These are phyloP conservation scores for Talaromyces trachyspermus DNA, from an alignment of 495 filamentous ascomycete species.

Conservation along the genomic window DNA sequence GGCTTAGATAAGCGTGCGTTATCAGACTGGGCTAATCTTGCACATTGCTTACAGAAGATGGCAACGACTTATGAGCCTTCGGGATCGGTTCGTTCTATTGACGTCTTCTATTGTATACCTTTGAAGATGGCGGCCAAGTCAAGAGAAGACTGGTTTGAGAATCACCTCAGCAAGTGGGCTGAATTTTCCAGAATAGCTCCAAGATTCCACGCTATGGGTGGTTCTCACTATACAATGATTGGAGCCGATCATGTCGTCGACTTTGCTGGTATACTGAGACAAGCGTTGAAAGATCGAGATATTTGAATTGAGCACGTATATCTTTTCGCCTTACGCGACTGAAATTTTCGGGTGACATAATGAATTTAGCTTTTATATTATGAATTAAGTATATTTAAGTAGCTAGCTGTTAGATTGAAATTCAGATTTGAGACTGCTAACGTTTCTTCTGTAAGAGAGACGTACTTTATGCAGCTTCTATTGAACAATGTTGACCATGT, in stretches of 20 bases:
- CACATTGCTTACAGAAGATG: slow-evolving; percentile 36
- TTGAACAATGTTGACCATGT: no score
- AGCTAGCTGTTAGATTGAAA: no score
- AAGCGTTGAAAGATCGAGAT: slow-evolving; percentile 18
- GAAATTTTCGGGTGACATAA: no score
- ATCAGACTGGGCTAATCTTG: slow-evolving; percentile 33
- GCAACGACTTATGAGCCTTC: slow-evolving; percentile 44
- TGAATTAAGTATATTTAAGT: no score
- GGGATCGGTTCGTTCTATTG: slow-evolving; percentile 33
- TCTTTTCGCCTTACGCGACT: no score
- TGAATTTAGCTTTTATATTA: no score
- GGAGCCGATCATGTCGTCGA: slow-evolving; percentile 21
- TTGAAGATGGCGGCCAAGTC: slow-evolving; percentile 29
- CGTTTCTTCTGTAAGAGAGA: no score
- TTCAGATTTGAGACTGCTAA: no score
- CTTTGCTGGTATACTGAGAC: slow-evolving; percentile 22
- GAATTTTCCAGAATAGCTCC: slow-evolving; percentile 25
- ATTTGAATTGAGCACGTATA: slow-evolving; percentile 3
- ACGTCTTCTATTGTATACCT: slow-evolving; percentile 43
- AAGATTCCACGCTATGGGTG: slow-evolving; percentile 17
- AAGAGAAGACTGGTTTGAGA: slow-evolving; percentile 35
- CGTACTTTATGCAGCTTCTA: no score
- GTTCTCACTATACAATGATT: slow-evolving; percentile 36
- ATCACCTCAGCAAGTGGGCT: slow-evolving; percentile 35
- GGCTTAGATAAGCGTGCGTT: slow-evolving; percentile 23